Base-by-base conservation (phyloP, 768 basidiomycete species). In the Russula griseocarnosa region DNA sequence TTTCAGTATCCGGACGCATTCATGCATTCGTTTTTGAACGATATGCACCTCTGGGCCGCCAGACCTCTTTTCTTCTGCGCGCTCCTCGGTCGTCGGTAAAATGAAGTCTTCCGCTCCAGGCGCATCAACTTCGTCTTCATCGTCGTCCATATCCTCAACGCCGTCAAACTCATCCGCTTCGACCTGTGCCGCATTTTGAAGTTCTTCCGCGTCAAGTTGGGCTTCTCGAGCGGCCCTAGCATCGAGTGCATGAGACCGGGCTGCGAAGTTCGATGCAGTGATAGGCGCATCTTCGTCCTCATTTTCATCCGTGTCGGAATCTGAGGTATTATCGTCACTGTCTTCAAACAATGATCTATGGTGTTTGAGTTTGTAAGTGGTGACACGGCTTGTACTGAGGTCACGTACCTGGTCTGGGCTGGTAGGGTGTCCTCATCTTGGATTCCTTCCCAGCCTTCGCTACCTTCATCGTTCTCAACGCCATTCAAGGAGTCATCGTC, bases 191-290 rank as follows among this genome's bases (percentile, higher is more conserved):
- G 81, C 86, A 55, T 79, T 75, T 66, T 83, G 84, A 55, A 85
- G 72, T 69, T 92, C 90, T 69, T 85, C 82, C 0, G 79, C 73
- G 69, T 89, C 88, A 30, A 90, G 76, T 71, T 83, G 83, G 3
- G 86, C 90, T 61, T 92, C 89, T 13, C 76, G 83, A 28, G 79
- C 81, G 7, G 84, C 85, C 67, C 81, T 76, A 24, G 80, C 85
- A 68, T 94, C 92, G 55, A 93, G 74, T 57, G 88, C 89, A 60
- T 84, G 84, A 51, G 92, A 93, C 30, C 85, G 86, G 42, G 85
- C 83, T 67, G 89, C 92, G 82, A 94, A 91, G 70, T 92, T 94
- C 28, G 82, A 82, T 75, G 85, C 85, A 8, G 91, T 94, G 38
- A 86, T 75, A 57, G 78, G 87, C 13, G 73, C 76, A 50, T 81